Evolutionary conservation across 805 yeast species (phyloP), one percentile per base, ranked within the genome.

Genomic region (Myxozyma neglecta): DNA sequence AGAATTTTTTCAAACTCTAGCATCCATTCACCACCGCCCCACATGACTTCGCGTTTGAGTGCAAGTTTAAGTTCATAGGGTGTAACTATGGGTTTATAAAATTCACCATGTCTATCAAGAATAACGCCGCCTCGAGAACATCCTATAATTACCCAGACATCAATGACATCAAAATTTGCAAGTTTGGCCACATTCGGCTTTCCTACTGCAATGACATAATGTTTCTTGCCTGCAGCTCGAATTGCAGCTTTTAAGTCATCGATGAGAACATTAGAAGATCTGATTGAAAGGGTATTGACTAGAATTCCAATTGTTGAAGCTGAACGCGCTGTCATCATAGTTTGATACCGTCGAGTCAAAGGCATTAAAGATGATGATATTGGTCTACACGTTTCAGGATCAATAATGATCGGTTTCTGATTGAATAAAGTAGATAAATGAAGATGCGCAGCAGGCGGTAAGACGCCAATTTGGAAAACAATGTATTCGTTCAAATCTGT

Each of bases 121-220:
- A 93, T 85, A 29, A 93, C 87, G 5, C 99, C 99, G 56, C 96
- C 92, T 69, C 91, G 90, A 10, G 96, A 91, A 73, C 99, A 94
- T 0, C 99, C 99, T 13, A 94, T 75, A 11, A 94, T 83, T 70
- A 96, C 92, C 98, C 99, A 94, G 24, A 89, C 81, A 68, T 94
- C 98, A 13, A 94, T 83, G n/a, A 85, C 86, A 65, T 93, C 99
- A 72, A 94, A 94, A 73, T 94, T 94, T 9, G 98, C 99, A 55
- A 94, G 78, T 71, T 94, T 94, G 32, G 99, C 97, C 18, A 94
- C 97, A 71, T 94, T 94, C 9, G 98, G 98, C 73, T 94, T 94
- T 10, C 99, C 99, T 3, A 94, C 98, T 3, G 92, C 98, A 76
- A 94, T 91, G 72, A 90, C 82, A 71, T 94, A 94, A 67, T 89